phyloP scores from a whole-genome alignment of 2,329 filamentous ascomycete genomes.

The Aspergillus spinulosporus region DNA sequence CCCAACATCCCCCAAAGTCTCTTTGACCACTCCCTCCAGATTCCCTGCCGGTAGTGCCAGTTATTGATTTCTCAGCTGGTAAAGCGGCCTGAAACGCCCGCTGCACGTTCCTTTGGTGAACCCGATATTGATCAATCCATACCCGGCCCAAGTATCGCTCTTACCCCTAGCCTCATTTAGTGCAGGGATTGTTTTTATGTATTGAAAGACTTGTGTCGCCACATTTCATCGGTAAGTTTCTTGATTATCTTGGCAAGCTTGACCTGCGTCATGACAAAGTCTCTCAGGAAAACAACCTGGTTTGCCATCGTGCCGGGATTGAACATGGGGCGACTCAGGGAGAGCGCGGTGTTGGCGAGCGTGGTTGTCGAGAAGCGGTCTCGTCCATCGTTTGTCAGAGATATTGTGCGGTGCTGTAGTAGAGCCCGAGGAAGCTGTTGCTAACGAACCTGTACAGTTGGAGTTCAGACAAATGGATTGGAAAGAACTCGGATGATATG shows the following conservation, averaged over 20 bases:
- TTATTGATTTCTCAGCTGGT: conserved; percentile 8
- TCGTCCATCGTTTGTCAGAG: conserved; percentile 11
- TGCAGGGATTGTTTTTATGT: background rate
- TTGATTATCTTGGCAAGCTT: conserved; percentile 17
- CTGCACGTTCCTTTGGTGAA: conserved; percentile 14
- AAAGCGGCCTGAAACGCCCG: conserved; percentile 8
- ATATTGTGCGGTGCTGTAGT: conserved; percentile 10
- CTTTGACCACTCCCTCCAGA: conserved; percentile 11
- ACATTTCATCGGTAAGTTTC: conserved; percentile 13
- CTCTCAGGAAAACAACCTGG: conserved; percentile 18
- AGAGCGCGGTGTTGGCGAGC: conserved; percentile 14
- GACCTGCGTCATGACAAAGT: conserved; percentile 17
- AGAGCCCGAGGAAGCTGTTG: conserved; percentile 14
- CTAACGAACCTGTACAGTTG: conserved; percentile 5
- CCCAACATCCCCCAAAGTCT: conserved; percentile 11
- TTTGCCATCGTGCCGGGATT: conserved; percentile 14
- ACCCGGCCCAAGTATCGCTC: conserved; percentile 12
- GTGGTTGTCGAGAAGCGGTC: conserved; percentile 16
- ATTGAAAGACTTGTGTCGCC: conserved; percentile 12
- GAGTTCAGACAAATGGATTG: too few relatives aligned
- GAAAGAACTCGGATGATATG: too few relatives aligned
- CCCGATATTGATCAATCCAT: conserved; percentile 16
- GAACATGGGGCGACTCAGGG: conserved; percentile 15
- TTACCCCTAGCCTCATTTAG: background rate
- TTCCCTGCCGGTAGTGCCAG: conserved; percentile 11